phyloP scores from a whole-genome alignment of 108 stramenopile species.

The Cylindrotheca fusiformis region DNA sequence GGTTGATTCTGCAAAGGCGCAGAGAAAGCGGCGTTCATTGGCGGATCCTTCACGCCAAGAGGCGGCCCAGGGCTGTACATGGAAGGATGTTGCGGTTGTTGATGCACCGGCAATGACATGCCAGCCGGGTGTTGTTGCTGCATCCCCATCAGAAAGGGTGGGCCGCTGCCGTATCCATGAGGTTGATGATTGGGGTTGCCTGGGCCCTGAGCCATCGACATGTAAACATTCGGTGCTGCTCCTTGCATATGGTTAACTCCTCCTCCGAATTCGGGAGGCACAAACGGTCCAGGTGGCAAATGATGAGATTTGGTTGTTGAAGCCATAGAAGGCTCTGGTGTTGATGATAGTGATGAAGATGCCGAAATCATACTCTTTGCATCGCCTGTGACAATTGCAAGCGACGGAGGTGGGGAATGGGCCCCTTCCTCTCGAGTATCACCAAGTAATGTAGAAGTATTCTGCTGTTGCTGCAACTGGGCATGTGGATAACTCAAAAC shows the following conservation, averaged over 20 bases:
- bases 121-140: background rate
- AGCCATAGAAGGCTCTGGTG: constrained; percentile 58
- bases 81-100: background rate
- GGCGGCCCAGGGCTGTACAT: constrained; percentile 9
- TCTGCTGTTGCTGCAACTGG: constrained; percentile 27
- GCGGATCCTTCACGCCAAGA: constrained; percentile 1
- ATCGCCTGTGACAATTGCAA: constrained; percentile 35
- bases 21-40: background rate
- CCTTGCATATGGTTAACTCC: constrained; percentile 12
- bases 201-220: constrained; percentile 4
- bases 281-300: constrained; percentile 12
- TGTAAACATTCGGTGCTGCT: background rate
- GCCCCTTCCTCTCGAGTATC: constrained; percentile 1
- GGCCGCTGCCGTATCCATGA: background rate
- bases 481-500: constrained; percentile 82
- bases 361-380: constrained; percentile 46
- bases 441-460: constrained; percentile 7
- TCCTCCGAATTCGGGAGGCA: constrained; percentile 15
- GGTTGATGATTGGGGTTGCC: constrained; percentile 1
- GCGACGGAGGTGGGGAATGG: constrained; percentile 36
- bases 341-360: constrained; percentile 55
- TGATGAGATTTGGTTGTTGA: constrained; percentile 8
- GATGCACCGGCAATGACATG: background rate
- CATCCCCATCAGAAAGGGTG: constrained; percentile 1
- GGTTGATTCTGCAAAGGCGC: too few relatives aligned